These are phyloP conservation scores for Neocucurbitaria cava DNA, from an alignment of 2,329 filamentous ascomycete genomes.

Conservation along the genomic window DNA sequence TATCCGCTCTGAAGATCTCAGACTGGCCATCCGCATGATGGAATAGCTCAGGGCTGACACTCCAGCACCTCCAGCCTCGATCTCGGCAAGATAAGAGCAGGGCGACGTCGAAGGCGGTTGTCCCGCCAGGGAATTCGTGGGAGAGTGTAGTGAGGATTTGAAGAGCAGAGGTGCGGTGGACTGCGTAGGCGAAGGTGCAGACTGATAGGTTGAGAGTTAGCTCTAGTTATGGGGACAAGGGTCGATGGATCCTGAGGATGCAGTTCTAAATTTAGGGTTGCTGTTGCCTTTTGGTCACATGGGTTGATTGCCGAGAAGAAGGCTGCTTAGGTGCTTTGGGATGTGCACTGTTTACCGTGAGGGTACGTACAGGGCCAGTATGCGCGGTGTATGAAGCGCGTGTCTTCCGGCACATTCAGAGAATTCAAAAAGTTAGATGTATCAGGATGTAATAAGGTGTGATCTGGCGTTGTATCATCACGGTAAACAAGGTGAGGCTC, in stretches of 20 bases:
- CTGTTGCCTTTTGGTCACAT: too few relatives aligned
- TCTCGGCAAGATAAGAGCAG: conserved; percentile 50
- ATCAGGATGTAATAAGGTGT: conserved; percentile 28
- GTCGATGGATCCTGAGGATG: too few relatives aligned
- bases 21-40: conserved; percentile 44
- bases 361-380: conserved; percentile 39
- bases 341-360: too few relatives aligned
- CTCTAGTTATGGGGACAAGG: background rate
- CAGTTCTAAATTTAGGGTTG: too few relatives aligned
- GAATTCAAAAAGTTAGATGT: conserved; percentile 36
- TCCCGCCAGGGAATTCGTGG: conserved; percentile 25
- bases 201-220: background rate
- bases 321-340: too few relatives aligned
- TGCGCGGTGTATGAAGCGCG: conserved; percentile 44
- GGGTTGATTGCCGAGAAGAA: too few relatives aligned
- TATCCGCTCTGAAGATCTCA: conserved; percentile 26
- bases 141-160: conserved; percentile 35
- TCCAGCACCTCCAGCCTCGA: conserved; percentile 44
- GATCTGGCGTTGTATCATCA: conserved; percentile 40
- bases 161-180: conserved; percentile 42
- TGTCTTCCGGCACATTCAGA: conserved; percentile 33
- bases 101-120: conserved; percentile 47
- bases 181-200: conserved; percentile 50
- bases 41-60: conserved; percentile 49
- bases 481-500: conserved; percentile 31